Conservation (phyloP, 352 stramenopile species). For the Phytophthora nicotianae region DNA sequence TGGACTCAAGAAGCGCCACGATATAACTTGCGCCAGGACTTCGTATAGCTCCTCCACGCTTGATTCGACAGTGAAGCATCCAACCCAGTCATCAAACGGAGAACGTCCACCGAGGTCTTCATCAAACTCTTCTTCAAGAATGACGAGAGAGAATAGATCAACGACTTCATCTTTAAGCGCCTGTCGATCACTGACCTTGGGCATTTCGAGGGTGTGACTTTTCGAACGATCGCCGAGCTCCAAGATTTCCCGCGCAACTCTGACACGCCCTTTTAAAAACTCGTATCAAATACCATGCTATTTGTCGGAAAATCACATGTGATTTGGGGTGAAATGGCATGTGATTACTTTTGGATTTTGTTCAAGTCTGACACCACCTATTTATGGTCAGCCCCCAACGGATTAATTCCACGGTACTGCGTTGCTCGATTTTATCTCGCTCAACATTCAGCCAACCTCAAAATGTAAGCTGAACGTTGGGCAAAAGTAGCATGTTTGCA, state of each 20-base stretch:
- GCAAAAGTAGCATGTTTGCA: no score
- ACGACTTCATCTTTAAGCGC: background rate
- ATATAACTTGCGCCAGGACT: background rate
- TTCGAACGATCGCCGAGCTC: background rate
- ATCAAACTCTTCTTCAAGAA: background rate
- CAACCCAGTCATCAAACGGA: background rate
- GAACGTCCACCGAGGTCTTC: background rate
- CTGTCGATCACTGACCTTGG: background rate
- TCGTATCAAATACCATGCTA: background rate
- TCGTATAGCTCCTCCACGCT: background rate
- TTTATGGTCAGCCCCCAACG: no score
- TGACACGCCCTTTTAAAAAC: background rate
- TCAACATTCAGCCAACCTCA: no score
- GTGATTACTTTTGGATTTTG: no score
- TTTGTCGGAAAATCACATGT: background rate
- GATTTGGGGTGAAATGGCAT: background rate
- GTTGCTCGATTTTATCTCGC: no score
- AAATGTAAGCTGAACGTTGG: no score
- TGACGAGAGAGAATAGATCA: background rate
- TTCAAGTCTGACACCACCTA: no score
- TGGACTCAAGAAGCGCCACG: background rate
- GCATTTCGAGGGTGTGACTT: background rate
- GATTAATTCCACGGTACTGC: no score
- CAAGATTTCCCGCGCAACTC: background rate
- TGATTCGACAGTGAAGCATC: background rate